Evolutionary conservation across 768 basidiomycete species (phyloP), one percentile per base, ranked within the genome.

Genomic region (Hygrophorus pudorinus): DNA sequence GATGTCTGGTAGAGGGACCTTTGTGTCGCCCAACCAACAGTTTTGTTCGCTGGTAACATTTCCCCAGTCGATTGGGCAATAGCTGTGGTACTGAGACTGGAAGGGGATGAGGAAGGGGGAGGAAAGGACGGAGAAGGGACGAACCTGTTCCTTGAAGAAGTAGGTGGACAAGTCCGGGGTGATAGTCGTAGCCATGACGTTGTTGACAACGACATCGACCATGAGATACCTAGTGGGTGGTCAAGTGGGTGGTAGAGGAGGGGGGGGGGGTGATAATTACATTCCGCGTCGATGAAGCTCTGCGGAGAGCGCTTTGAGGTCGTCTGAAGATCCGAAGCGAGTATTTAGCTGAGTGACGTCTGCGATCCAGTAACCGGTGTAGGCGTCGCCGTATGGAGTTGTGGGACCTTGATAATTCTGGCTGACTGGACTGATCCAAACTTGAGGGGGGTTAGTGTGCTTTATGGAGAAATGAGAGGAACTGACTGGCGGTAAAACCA

Each of bases 181-280:
- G 29, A 64, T 67, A 2, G 76, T 73, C 2, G 78, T 75, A 1
- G 81, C 65, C 72, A 88, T 89, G 40, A 93, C 86, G 59, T 91
- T 85, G 60, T 92, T 92, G 28, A 85, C 77, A 31, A 92, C 84
- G 27, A 85, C 62, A 54, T 91, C 88, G 38, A 90, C 78, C 85
- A 89, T 90, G 49, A 91, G 65, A 59, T 81, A 88, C 78, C 69
- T 70, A 24, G 11, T n/a, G 32, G 11, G 12, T 16, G 30, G 44
- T 24, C 29, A 37, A 33, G 34, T 33, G 42, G 33, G 41, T 16
- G 20, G 37, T 44, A 31, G 18, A 16, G 41, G 32, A 13, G 33
- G 18, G n/a, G 14, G 41, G 21, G 44, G 30, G 20, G 35, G 42
- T 18, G 42, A 8, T 21, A 30, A 56, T 41, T 50, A 78, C 89